Conservation (phyloP, 441 rosid species). For the Macaranga tanarius region DNA sequence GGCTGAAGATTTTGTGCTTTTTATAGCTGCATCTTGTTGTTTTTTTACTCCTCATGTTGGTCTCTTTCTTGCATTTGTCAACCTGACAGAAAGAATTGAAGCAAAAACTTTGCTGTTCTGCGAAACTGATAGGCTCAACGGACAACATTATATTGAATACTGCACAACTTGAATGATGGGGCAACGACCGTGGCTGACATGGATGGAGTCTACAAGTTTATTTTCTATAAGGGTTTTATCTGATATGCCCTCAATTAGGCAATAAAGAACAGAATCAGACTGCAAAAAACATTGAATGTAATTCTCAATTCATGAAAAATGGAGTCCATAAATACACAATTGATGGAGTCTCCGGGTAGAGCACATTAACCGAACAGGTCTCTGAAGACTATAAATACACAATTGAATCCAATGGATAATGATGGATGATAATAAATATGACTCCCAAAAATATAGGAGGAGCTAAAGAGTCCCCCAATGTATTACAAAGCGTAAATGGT, state of each 20-base stretch:
- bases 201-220: background rate
- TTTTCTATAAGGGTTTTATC: background rate
- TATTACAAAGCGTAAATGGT: background rate
- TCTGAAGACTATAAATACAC: conserved; percentile 1
- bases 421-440: conserved; percentile 3
- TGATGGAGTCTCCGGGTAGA: no score
- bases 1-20: conserved; percentile 14
- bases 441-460: background rate
- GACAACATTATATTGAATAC: background rate
- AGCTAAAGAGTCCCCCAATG: background rate
- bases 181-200: background rate
- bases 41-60: no score
- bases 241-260: background rate
- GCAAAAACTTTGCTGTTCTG: no score
- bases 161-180: background rate
- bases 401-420: background rate
- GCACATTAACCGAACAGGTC: background rate
- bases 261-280: background rate
- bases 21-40: background rate
- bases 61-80: background rate
- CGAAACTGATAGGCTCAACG: no score
- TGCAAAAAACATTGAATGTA: no score
- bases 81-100: background rate
- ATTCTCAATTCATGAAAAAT: background rate
- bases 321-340: background rate